Evolutionary conservation across 208 protist genomes (phyloP).

Genomic region (Trypanosoma boissoni): DNA sequence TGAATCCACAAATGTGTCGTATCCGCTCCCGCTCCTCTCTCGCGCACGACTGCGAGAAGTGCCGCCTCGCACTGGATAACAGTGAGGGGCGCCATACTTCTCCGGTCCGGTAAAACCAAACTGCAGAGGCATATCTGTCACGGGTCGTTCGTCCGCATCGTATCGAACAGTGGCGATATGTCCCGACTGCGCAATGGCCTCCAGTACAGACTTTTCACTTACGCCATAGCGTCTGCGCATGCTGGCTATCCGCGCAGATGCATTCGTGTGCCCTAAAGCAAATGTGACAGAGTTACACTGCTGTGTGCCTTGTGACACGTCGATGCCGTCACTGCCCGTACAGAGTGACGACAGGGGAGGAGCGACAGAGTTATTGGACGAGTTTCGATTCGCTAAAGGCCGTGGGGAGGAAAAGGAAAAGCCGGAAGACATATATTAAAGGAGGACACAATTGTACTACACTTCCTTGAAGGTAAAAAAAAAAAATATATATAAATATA

Average conservation of each 20-base stretch:
- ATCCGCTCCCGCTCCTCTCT: too few species aligned
- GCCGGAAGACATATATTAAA: slow-evolving; percentile 2
- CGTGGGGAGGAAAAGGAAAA: slow-evolving; percentile 4
- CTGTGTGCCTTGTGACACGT: not conserved
- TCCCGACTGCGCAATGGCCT: not conserved
- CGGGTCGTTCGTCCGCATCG: too few species aligned
- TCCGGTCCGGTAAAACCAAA: too few species aligned
- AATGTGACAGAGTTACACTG: slow-evolving; percentile 2
- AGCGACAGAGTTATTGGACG: too few species aligned
- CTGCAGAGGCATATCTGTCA: too few species aligned
- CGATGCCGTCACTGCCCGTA: too few species aligned
- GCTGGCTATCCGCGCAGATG: not conserved
- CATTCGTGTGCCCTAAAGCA: not conserved
- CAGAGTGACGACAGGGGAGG: too few species aligned
- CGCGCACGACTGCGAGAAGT: too few species aligned
- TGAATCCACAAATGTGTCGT: too few species aligned
- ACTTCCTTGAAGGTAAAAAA: not conserved
- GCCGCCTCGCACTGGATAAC: too few species aligned
- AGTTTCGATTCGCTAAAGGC: not conserved
- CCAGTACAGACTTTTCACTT: not conserved
- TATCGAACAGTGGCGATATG: not conserved
- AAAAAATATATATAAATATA: slow-evolving; percentile 4
- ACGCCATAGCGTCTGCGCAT: not conserved
- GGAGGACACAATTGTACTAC: too few species aligned
- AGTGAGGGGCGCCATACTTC: too few species aligned